A percentile compares a stretch with the other conserved stretches of the same genome.
phyloP scores from a whole-genome alignment of 208 protist species.

The Trypanosoma mega region DNA sequence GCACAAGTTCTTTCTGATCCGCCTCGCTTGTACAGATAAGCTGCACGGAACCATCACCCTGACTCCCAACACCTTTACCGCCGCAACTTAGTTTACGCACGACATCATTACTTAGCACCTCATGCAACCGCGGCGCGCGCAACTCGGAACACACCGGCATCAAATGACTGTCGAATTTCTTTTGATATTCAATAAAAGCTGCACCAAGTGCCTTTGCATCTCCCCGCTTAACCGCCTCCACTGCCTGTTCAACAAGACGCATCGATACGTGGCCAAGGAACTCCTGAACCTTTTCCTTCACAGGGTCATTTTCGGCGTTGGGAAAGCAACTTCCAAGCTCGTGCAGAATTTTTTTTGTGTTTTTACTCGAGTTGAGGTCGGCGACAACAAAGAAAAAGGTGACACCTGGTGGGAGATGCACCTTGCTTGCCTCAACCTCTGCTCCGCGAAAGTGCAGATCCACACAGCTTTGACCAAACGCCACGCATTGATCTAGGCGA shows the following conservation, averaged over 20 bases:
- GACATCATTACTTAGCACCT: slow-evolving; percentile 17
- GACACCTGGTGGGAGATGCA: neutral
- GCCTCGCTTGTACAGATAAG: slow-evolving; percentile 17
- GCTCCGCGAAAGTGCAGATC: neutral
- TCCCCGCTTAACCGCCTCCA: slow-evolving; percentile 1
- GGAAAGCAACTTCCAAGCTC: slow-evolving; percentile 21
- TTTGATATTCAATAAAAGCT: slow-evolving; percentile 30
- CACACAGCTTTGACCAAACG: slow-evolving; percentile 24
- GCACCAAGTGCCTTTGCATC: slow-evolving; percentile 25
- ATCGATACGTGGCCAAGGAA: slow-evolving; percentile 22
- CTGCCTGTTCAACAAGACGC: neutral
- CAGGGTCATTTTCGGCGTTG: neutral
- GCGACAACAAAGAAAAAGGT: slow-evolving; percentile 33
- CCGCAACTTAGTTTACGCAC: slow-evolving; percentile 19
- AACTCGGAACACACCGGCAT: slow-evolving; percentile 29
- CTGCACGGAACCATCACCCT: slow-evolving; percentile 43
- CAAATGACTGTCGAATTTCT: slow-evolving; percentile 23
- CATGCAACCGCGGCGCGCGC: slow-evolving; percentile 21
- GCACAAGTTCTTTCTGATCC: slow-evolving; percentile 4
- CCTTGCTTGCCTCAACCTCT: neutral
- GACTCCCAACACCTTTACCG: slow-evolving; percentile 41
- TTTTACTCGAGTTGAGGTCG: slow-evolving; percentile 32
- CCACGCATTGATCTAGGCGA: slow-evolving; percentile 44
- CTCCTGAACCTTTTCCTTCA: slow-evolving; percentile 6
- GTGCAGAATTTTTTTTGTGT: slow-evolving; percentile 32